These are phyloP conservation scores for Cornus suecica DNA, from an alignment of 148 eudicot genomes.

Conservation along the genomic window DNA sequence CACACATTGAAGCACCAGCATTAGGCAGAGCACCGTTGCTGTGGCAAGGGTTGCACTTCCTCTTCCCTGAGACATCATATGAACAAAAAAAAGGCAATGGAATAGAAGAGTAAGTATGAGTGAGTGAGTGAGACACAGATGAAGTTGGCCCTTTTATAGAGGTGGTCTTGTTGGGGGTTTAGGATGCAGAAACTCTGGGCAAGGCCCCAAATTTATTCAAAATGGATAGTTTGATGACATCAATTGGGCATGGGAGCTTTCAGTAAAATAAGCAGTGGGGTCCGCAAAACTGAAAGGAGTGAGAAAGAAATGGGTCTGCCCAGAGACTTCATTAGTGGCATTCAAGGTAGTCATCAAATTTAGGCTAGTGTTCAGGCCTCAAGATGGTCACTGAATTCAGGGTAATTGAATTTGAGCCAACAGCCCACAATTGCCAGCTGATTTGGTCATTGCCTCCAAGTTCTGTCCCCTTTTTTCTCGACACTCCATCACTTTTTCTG, in stretches of 20 bases:
- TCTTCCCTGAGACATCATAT: conserved; percentile 49
- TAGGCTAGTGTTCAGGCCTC: not conserved
- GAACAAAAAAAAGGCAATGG: not conserved
- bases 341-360: not conserved
- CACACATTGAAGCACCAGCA: conserved; percentile 16
- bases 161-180: too few relatives aligned
- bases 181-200: too few relatives aligned
- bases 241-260: not conserved
- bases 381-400: not conserved
- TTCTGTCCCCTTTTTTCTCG: too few relatives aligned
- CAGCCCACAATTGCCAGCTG: not conserved
- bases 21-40: conserved; percentile 10
- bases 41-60: conserved; percentile 42
- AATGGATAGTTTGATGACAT: not conserved
- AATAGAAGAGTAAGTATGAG: not conserved
- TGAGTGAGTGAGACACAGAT: not conserved
- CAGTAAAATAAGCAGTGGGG: not conserved
- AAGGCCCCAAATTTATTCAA: not conserved
- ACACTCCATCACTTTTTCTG: too few relatives aligned
- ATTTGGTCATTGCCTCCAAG: not conserved
- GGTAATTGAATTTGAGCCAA: too few relatives aligned
- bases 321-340: not conserved
- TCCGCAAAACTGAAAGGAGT: not conserved
- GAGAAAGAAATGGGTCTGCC: not conserved
- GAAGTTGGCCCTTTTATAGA: conserved; percentile 9